Conservation (phyloP, 805 yeast species). For the Kodamaea fukazawae region DNA sequence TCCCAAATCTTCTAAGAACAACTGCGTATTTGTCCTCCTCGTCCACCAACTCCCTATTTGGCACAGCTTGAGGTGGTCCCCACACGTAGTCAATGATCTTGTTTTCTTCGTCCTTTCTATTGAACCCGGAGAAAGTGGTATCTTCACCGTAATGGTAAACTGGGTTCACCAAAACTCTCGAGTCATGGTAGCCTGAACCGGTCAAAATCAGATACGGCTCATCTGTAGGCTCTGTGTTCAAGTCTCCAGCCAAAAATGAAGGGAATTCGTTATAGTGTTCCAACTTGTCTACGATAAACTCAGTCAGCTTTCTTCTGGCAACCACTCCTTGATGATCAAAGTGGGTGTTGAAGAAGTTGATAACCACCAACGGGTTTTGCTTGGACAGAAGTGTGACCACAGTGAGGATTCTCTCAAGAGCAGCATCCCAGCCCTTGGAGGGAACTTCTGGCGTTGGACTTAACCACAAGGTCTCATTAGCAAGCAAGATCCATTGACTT, state of each 20-base stretch:
- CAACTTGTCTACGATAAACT: constrained; percentile 41
- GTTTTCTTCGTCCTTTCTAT: constrained; percentile 22
- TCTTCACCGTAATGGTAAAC: constrained; percentile 39
- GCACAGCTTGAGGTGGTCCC: constrained; percentile 24
- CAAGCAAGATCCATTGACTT: constrained; percentile 31
- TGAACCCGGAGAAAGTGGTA: constrained; percentile 51
- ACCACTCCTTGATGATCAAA: constrained; percentile 38
- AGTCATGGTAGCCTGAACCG: constrained; percentile 37
- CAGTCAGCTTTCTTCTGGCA: constrained; percentile 36
- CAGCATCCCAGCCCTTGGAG: constrained; percentile 45
- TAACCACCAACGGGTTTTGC: constrained; percentile 25
- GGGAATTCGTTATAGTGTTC: constrained; percentile 26
- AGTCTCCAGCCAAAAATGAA: constrained; percentile 42
- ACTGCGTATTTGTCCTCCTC: constrained; percentile 19
- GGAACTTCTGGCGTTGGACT: constrained; percentile 39
- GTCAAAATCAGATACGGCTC: constrained; percentile 41
- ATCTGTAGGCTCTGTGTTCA: constrained; percentile 41
- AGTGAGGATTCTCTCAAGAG: constrained; percentile 38
- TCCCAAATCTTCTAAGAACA: constrained; percentile 35
- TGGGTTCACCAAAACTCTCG: constrained; percentile 27
- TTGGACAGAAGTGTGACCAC: constrained; percentile 32
- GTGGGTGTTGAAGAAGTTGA: constrained; percentile 42
- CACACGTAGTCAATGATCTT: constrained; percentile 46
- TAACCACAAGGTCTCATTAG: constrained; percentile 36
- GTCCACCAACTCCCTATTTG: neutral